Evolutionary conservation across 2,329 filamentous ascomycete genomes (phyloP).

Genomic region (Colletotrichum lini): DNA sequence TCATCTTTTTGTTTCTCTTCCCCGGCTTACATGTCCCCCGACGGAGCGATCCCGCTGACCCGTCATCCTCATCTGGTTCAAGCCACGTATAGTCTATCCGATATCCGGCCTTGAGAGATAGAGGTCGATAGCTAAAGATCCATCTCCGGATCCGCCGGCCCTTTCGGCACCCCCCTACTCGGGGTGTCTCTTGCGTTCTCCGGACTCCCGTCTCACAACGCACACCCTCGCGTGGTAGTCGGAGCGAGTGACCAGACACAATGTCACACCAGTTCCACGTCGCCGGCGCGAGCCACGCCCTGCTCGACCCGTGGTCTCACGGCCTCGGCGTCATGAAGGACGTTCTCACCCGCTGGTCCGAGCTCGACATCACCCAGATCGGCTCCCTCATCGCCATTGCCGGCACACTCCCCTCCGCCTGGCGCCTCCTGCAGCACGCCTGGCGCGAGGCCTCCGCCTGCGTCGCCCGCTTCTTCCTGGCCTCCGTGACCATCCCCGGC

Average conservation of each 20-base stretch:
- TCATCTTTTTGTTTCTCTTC: neutral
- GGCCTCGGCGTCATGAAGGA: conserved; percentile 54
- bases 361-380: conserved; percentile 61
- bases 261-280: conserved; percentile 42
- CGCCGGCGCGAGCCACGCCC: conserved; percentile 31
- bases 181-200: neutral
- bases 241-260: neutral
- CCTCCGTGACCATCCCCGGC: conserved; percentile 59
- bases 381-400: conserved; percentile 62
- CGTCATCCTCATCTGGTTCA: neutral
- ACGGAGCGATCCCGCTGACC: neutral
- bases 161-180: conserved; percentile 20
- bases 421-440: conserved; percentile 53
- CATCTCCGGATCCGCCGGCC: conserved; percentile 9
- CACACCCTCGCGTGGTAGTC: too few relatives aligned
- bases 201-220: neutral
- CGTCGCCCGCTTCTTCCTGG: conserved; percentile 59
- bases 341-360: conserved; percentile 57
- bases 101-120: neutral
- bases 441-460: conserved; percentile 58
- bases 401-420: conserved; percentile 57
- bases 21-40: neutral
- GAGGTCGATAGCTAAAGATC: too few relatives aligned
- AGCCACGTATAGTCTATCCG: neutral
- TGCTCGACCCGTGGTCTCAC: conserved; percentile 51